A percentile compares a stretch with the other conserved stretches of the same genome.
Conservation (phyloP, 257 asterid genomes). For the Capsicum baccatum region DNA sequence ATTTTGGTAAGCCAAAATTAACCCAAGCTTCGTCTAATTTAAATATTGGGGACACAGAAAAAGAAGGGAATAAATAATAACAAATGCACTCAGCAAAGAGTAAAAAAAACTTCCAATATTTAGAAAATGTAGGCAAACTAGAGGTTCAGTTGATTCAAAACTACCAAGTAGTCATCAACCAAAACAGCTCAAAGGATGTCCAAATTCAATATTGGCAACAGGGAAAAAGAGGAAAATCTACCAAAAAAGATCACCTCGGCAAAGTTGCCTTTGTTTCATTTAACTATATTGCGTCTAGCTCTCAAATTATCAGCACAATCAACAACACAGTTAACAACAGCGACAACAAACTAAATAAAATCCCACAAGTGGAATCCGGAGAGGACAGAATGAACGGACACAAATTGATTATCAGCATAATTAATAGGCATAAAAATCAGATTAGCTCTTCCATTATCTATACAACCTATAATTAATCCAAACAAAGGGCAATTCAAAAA, state of each 20-base stretch:
- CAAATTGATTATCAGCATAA: neutral
- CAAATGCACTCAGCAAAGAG: constrained; percentile 66
- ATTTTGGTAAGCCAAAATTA: neutral
- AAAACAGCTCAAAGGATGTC: neutral
- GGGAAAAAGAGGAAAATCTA: constrained; percentile 35
- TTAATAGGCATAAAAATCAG: neutral
- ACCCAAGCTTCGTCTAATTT: constrained; percentile 29
- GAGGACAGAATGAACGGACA: neutral
- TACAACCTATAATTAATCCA: neutral
- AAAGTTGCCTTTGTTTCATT: constrained; percentile 23
- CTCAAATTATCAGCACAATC: neutral
- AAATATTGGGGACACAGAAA: constrained; percentile 73
- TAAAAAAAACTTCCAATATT: neutral
- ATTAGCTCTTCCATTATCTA: neutral
- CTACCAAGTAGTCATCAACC: neutral
- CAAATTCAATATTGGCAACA: constrained; percentile 32
- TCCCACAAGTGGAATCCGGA: neutral
- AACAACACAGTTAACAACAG: neutral
- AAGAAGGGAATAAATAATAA: constrained; percentile 56
- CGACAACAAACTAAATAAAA: too few relatives aligned
- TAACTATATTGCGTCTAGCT: neutral
- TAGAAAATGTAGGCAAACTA: neutral
- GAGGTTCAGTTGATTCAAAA: neutral
- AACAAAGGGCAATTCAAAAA: too few relatives aligned
- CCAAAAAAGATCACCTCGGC: constrained; percentile 29